These are phyloP conservation scores for Plasmodium ovale DNA, from an alignment of 169 alveolate species.

Conservation along the genomic window DNA sequence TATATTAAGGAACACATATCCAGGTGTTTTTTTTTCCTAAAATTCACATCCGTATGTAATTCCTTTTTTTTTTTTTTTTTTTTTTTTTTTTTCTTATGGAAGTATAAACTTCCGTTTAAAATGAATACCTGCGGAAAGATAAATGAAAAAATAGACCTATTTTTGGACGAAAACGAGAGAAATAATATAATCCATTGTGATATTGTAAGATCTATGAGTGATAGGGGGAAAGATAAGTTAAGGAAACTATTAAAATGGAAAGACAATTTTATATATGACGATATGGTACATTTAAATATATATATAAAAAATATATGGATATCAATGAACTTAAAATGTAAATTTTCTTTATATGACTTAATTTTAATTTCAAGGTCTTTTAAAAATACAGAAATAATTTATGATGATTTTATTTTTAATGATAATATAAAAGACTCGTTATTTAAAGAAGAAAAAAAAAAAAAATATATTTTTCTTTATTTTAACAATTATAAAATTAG, in stretches of 20 bases:
- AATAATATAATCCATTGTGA: constrained; percentile 33
- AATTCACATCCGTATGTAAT: no score
- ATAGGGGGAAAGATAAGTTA: constrained; percentile 17
- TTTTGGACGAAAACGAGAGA: constrained; percentile 18
- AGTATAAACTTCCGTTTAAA: no score
- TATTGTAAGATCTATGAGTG: constrained; percentile 34
- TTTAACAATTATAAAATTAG: constrained; percentile 48
- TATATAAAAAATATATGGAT: constrained; percentile 54
- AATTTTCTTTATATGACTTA: constrained; percentile 39
- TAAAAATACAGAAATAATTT: constrained; percentile 65
- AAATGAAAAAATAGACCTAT: background rate
- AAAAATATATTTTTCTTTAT: background rate
- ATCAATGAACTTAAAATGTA: constrained; percentile 37
- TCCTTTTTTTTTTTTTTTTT: background rate
- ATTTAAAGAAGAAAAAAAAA: constrained; percentile 23
- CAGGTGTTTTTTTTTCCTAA: no score
- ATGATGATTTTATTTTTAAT: constrained; percentile 27
- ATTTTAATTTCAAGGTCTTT: constrained; percentile 48
- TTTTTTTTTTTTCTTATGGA: background rate
- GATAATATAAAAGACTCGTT: constrained; percentile 12
- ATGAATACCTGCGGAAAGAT: no score
- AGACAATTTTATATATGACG: constrained; percentile 26
- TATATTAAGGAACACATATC: no score
- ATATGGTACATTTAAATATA: constrained; percentile 31
- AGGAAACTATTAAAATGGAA: constrained; percentile 21